These are phyloP conservation scores for Penicillium flavigenum DNA, from an alignment of 495 filamentous ascomycete genomes.

Conservation along the genomic window DNA sequence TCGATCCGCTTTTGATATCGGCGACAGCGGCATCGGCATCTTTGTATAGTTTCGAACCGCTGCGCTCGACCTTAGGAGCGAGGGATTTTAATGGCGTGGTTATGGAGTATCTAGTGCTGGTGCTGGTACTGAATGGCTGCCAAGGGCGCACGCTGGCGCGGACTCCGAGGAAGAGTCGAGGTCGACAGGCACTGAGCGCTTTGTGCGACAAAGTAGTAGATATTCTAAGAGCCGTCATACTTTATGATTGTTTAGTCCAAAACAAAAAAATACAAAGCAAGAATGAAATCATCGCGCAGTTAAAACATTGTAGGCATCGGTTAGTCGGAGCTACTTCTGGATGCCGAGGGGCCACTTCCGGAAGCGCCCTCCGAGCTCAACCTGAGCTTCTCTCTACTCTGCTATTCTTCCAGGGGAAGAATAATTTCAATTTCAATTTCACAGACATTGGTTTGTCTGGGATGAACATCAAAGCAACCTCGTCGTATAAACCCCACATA, in stretches of 20 bases:
- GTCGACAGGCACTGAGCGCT: constrained; percentile 24
- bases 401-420: neutral
- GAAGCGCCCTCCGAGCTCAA: neutral
- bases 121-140: constrained; percentile 11
- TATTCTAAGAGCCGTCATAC: constrained; percentile 35
- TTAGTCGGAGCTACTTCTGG: constrained; percentile 46
- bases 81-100: constrained; percentile 15
- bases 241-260: neutral
- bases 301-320: constrained; percentile 20
- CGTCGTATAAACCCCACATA: neutral
- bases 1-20: constrained; percentile 70
- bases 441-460: neutral
- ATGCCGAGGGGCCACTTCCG: constrained; percentile 27
- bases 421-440: neutral
- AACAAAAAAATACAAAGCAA: constrained; percentile 2
- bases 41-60: constrained; percentile 63
- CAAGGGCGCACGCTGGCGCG: constrained; percentile 17
- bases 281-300: constrained; percentile 13
- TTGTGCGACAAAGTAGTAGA: constrained; percentile 33
- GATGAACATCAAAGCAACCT: neutral
- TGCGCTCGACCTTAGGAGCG: constrained; percentile 39
- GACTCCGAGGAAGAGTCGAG: constrained; percentile 28
- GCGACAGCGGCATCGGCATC: constrained; percentile 71
- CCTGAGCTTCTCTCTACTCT: neutral
- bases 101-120: constrained; percentile 28